phyloP scores from a whole-genome alignment of 2,329 filamentous ascomycete species.

The Diaporthe aspalathi region DNA sequence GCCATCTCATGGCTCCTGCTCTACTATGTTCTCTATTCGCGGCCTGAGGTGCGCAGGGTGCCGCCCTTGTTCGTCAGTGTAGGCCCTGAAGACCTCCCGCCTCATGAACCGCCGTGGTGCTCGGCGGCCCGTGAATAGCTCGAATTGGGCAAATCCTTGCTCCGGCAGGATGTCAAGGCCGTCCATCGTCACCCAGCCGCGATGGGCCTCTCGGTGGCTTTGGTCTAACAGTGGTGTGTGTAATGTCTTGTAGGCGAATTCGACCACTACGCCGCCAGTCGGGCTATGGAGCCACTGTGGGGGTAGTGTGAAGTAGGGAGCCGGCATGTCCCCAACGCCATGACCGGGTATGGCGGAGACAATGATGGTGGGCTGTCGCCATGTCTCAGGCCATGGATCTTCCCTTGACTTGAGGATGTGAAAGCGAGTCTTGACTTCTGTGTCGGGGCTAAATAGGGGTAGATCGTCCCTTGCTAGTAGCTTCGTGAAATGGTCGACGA shows the following conservation, averaged over 20 bases:
- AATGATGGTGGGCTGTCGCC: slow-evolving; percentile 76
- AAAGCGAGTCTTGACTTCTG: slow-evolving; percentile 58
- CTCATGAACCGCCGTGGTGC: slow-evolving; percentile 79
- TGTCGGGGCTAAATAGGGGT: slow-evolving; percentile 55
- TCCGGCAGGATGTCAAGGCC: slow-evolving; percentile 81
- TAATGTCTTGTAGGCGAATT: slow-evolving; percentile 79
- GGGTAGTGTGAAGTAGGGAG: slow-evolving; percentile 78
- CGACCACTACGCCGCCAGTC: slow-evolving; percentile 80
- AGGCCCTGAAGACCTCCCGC: slow-evolving; percentile 66
- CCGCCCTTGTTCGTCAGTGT: slow-evolving; percentile 55
- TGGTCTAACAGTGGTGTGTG: slow-evolving; percentile 78
- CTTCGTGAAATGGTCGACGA: slow-evolving; percentile 77
- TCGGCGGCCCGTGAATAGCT: slow-evolving; percentile 79
- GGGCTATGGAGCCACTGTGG: slow-evolving; percentile 76
- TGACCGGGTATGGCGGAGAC: slow-evolving; percentile 82
- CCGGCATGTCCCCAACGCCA: slow-evolving; percentile 69
- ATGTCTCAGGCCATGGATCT: slow-evolving; percentile 73
- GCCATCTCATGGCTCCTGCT: slow-evolving; percentile 52
- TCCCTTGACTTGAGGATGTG: slow-evolving; percentile 68
- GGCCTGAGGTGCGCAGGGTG: slow-evolving; percentile 55
- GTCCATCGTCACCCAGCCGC: slow-evolving; percentile 80
- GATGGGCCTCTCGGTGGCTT: slow-evolving; percentile 67
- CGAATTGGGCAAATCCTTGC: slow-evolving; percentile 85
- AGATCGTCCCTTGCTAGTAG: slow-evolving; percentile 58
- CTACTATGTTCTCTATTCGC: slow-evolving; percentile 52